Evolutionary conservation across 768 basidiomycete species (phyloP).

Genomic region (Coprinopsis marcescibilis): DNA sequence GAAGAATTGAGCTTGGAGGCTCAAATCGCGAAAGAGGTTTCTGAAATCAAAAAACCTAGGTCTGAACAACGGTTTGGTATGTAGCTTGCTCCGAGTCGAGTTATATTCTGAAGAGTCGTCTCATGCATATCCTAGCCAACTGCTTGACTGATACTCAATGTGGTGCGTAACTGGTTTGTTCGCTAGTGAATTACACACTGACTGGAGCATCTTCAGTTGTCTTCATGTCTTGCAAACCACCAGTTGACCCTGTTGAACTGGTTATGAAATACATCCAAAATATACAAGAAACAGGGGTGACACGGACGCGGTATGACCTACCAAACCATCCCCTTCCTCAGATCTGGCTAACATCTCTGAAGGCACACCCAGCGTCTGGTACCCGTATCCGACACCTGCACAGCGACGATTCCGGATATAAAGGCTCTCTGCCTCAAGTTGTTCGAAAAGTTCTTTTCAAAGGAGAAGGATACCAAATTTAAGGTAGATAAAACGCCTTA

Average conservation of each 20-base stretch:
- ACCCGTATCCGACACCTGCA: constrained; percentile 62
- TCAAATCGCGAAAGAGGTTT: constrained; percentile 67
- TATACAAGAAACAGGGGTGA: constrained; percentile 55
- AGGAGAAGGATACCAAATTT: constrained; percentile 39
- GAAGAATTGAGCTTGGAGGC: constrained; percentile 55
- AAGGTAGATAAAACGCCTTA: constrained; percentile 39
- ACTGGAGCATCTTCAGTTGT: constrained; percentile 46
- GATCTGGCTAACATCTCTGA: constrained; percentile 3
- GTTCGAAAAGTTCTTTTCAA: constrained; percentile 47
- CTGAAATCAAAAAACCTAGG: constrained; percentile 61
- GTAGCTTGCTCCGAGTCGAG: constrained; percentile 5
- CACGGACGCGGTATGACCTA: constrained; percentile 58
- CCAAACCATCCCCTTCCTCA: not conserved
- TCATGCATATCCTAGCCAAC: constrained; percentile 42
- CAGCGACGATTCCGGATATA: constrained; percentile 67
- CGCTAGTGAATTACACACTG: not conserved
- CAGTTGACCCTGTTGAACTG: constrained; percentile 70
- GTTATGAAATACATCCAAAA: constrained; percentile 58
- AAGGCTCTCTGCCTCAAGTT: constrained; percentile 51
- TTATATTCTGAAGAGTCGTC: not conserved
- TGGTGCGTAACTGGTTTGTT: constrained; percentile 35
- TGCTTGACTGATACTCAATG: constrained; percentile 79
- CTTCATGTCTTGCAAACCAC: constrained; percentile 75
- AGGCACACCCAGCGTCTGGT: constrained; percentile 70
- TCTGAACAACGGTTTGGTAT: constrained; percentile 61